Percentiles rank a stretch among this genome's conserved stretches.
Conservation (phyloP, 1,284 basidiomycete species). For the Ceratobasidium sp. region DNA sequence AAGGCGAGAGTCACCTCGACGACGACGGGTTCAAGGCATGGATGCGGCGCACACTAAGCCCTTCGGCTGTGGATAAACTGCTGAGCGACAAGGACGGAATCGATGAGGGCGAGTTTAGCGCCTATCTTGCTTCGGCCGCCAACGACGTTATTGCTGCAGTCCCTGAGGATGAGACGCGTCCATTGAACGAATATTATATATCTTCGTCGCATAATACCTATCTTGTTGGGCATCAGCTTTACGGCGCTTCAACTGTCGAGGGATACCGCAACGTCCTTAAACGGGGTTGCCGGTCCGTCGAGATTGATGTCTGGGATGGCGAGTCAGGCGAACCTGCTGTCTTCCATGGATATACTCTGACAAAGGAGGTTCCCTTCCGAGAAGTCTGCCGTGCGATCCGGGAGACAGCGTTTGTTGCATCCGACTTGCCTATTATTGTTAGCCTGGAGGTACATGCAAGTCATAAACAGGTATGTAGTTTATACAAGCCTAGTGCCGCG, state of each 20-base stretch:
- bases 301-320: constrained; percentile 98
- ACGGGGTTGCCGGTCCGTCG: constrained; percentile 92
- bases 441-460: constrained; percentile 95
- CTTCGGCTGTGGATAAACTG: constrained; percentile 33
- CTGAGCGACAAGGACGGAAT: constrained; percentile 38
- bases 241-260: constrained; percentile 94
- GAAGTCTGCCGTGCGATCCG: constrained; percentile 90
- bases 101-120: constrained; percentile 69
- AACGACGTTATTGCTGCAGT: constrained; percentile 70
- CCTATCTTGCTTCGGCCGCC: constrained; percentile 80
- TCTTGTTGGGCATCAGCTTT: constrained; percentile 92
- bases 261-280: constrained; percentile 95
- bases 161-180: constrained; percentile 80
- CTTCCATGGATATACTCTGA: constrained; percentile 94
- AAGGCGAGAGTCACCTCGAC: constrained; percentile 12
- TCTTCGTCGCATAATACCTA: constrained; percentile 99
- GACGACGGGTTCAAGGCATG: constrained; percentile 37
- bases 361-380: constrained; percentile 85
- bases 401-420: constrained; percentile 94
- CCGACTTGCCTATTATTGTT: constrained; percentile 94
- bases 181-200: constrained; percentile 91
- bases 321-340: constrained; percentile 85
- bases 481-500: constrained; percentile 84
- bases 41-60: constrained; percentile 26
- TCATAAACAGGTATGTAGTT: constrained; percentile 83